These are phyloP conservation scores for Trichaptum fuscoviolaceum DNA, from an alignment of 768 basidiomycete genomes.

Conservation along the genomic window DNA sequence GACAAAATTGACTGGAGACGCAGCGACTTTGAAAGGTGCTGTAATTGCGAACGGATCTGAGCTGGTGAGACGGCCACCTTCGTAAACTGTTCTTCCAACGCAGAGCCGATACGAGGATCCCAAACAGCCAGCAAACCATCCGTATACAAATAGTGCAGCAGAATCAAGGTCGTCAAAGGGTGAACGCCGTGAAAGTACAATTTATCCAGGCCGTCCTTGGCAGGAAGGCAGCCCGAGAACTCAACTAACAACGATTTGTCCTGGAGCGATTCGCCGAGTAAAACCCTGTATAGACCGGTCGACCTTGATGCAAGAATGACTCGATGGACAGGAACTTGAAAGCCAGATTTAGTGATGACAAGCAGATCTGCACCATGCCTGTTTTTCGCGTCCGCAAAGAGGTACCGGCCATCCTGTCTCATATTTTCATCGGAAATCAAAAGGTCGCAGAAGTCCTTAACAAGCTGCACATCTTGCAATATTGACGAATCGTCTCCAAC, in stretches of 20 bases:
- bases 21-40: constrained; percentile 49
- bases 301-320: constrained; percentile 62
- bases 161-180: constrained; percentile 62
- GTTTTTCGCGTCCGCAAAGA: constrained; percentile 5
- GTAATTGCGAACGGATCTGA: constrained; percentile 60
- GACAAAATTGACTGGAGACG: constrained; percentile 48
- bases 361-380: constrained; percentile 61
- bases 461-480: neutral
- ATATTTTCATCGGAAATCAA: constrained; percentile 10
- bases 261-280: constrained; percentile 31
- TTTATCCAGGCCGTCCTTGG: constrained; percentile 10
- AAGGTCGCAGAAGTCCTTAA: constrained; percentile 21
- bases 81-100: constrained; percentile 36
- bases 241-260: constrained; percentile 20
- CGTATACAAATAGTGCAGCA: constrained; percentile 84
- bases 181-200: constrained; percentile 52
- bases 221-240: constrained; percentile 15
- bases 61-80: constrained; percentile 35
- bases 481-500: constrained; percentile 1
- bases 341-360: constrained; percentile 32
- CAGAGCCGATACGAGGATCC: constrained; percentile 62
- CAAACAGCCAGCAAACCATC: constrained; percentile 80
- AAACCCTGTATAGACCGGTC: constrained; percentile 34
- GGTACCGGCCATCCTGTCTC: constrained; percentile 12
- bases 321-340: constrained; percentile 56